These are phyloP conservation scores for Pueraria montana DNA, from an alignment of 306 rosid genomes.

Conservation along the genomic window DNA sequence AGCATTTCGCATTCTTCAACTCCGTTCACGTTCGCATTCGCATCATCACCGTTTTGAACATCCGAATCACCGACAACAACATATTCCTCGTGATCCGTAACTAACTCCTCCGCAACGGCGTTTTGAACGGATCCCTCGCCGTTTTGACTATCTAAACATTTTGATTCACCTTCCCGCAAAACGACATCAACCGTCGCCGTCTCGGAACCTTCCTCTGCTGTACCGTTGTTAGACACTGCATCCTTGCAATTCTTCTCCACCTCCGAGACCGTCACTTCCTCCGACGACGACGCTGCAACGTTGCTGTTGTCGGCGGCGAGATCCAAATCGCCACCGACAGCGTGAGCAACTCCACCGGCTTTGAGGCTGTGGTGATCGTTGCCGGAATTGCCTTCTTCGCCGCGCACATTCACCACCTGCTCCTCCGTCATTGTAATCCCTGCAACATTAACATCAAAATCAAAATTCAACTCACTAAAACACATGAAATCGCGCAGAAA, in stretches of 20 bases:
- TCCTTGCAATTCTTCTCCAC: slow-evolving; percentile 11
- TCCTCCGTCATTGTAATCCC: slow-evolving; percentile 65
- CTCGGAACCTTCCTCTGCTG: neutral
- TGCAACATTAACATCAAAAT: slow-evolving; percentile 34
- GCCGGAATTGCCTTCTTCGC: slow-evolving; percentile 57
- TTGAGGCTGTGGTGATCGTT: slow-evolving; percentile 50
- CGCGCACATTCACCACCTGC: slow-evolving; percentile 60
- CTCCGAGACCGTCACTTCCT: slow-evolving; percentile 40
- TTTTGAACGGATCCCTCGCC: slow-evolving; percentile 49
- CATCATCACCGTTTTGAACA: slow-evolving; percentile 30
- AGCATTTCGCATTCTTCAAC: slow-evolving; percentile 15
- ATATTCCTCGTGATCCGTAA: slow-evolving; percentile 32
- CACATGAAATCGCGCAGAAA: neutral
- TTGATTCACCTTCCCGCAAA: slow-evolving; percentile 32
- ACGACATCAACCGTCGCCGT: slow-evolving; percentile 14
- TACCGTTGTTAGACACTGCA: neutral
- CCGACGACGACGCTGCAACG: neutral
- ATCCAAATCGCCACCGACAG: slow-evolving; percentile 53
- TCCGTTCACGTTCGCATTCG: neutral
- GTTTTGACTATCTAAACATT: neutral
- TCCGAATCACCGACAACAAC: slow-evolving; percentile 29
- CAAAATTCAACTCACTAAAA: slow-evolving; percentile 2
- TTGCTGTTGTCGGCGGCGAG: slow-evolving; percentile 39
- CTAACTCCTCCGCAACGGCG: slow-evolving; percentile 14
- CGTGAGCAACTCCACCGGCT: slow-evolving; percentile 28